Conservation (phyloP, 345 rosid species). For the Eucalyptus tenuipes region DNA sequence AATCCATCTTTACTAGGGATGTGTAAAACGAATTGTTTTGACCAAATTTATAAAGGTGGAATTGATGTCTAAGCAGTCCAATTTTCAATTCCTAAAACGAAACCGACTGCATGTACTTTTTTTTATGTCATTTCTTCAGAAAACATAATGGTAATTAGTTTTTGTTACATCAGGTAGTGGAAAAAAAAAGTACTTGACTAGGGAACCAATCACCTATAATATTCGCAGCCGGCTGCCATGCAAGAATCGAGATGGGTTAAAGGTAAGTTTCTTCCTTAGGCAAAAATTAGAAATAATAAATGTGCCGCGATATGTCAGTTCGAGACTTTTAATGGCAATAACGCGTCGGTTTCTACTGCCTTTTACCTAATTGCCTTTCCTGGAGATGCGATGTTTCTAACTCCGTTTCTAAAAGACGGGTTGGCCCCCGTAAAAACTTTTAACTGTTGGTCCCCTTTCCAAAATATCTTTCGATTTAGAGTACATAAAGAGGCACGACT, state of each 20-base stretch:
- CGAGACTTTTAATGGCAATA: neutral
- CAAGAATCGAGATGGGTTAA: too few species aligned
- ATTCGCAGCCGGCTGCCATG: too few species aligned
- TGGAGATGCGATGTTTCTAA: neutral
- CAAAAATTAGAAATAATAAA: too few species aligned
- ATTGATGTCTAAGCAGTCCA: fast-evolving
- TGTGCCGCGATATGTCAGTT: neutral
- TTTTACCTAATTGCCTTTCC: neutral
- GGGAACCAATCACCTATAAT: too few species aligned
- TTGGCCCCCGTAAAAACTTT: neutral
- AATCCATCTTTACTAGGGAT: too few species aligned
- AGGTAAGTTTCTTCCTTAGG: too few species aligned
- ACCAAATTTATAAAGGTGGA: fast-evolving
- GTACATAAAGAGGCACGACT: neutral
- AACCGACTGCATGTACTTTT: too few species aligned
- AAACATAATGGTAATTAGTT: too few species aligned
- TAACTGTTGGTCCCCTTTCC: neutral
- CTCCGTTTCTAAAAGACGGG: neutral
- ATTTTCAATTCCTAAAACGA: too few species aligned
- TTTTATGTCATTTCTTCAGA: too few species aligned
- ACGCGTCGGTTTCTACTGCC: neutral
- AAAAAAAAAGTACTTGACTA: too few species aligned
- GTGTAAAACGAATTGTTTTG: fast-evolving
- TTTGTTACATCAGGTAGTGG: too few species aligned
- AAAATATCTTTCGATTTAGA: neutral